These are phyloP conservation scores for Eucalyptus erythrocorys DNA, from an alignment of 345 rosid species.

Conservation along the genomic window DNA sequence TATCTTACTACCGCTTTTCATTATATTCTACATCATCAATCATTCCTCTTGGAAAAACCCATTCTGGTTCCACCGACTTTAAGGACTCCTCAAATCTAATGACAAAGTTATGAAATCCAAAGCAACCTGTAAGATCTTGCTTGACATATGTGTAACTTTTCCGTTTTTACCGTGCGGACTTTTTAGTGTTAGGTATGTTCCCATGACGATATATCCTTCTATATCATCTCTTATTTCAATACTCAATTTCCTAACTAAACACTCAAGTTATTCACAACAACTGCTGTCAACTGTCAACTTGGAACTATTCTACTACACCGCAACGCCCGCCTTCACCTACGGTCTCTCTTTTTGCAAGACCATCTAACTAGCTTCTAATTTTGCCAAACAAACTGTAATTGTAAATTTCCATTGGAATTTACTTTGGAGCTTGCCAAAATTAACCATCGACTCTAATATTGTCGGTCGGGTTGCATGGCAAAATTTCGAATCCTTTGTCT, in stretches of 20 bases:
- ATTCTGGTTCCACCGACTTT: background rate
- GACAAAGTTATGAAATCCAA: background rate
- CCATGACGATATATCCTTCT: background rate
- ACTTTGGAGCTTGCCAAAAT: background rate
- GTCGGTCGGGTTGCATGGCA: too few relatives aligned
- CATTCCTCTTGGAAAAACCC: background rate
- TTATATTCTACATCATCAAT: background rate
- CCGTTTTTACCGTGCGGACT: background rate
- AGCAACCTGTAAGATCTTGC: background rate
- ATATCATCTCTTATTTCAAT: background rate
- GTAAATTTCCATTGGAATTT: background rate
- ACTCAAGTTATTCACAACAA: background rate
- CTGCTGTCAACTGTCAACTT: background rate
- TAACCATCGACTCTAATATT: background rate
- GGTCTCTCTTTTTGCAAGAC: background rate
- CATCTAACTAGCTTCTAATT: background rate
- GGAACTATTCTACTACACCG: background rate
- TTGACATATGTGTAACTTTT: background rate
- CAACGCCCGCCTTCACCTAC: background rate
- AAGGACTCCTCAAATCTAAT: background rate
- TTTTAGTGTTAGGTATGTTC: background rate
- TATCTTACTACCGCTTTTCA: background rate
- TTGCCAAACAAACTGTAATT: background rate
- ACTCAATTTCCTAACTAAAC: background rate
- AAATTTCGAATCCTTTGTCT: background rate